Conservation (phyloP, 1,139 yeast genomes). For the Hyphopichia khmerensis region DNA sequence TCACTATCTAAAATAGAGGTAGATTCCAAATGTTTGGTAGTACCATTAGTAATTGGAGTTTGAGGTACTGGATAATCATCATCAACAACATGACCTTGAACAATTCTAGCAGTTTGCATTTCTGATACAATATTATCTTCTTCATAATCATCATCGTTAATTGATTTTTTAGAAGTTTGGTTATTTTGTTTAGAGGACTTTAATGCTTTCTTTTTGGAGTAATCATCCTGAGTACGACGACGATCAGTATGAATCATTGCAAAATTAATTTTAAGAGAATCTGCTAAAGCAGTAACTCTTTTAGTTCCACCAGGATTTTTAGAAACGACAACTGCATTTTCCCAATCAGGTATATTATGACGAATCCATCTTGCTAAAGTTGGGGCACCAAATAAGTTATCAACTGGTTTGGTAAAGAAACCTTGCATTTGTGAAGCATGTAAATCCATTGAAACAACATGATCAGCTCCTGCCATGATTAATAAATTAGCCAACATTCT, state of each 20-base stretch:
- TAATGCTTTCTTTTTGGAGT: conserved; percentile 40
- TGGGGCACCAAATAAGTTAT: conserved; percentile 94
- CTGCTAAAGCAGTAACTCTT: conserved; percentile 96
- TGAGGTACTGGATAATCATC: conserved; percentile 56
- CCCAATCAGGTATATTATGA: conserved; percentile 81
- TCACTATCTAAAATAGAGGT: conserved; percentile 35
- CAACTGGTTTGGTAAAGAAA: conserved; percentile 94
- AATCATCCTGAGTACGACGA: conserved; percentile 80
- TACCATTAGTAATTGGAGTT: conserved; percentile 12
- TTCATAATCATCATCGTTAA: conserved; percentile 51
- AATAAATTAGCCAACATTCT: conserved; percentile 94
- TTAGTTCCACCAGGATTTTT: conserved; percentile 99
- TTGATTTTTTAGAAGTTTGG: conserved; percentile 15
- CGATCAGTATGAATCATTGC: conserved; percentile 99
- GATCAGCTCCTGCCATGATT: conserved; percentile 99
- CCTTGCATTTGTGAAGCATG: conserved; percentile 99
- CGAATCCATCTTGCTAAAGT: conserved; percentile 95
- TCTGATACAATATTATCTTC: conserved; percentile 76
- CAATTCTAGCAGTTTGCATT: conserved; percentile 92
- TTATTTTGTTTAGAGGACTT: conserved; percentile 16
- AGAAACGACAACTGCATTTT: conserved; percentile 81
- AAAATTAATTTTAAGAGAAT: conserved; percentile 88
- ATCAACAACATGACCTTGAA: conserved; percentile 95
- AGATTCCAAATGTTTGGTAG: conserved; percentile 9
- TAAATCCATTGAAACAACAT: conserved; percentile 95